Percentiles rank a stretch among this genome's conserved stretches.
Conservation (phyloP, 1,139 yeast species). For the Saccharomycopsis phalli region DNA sequence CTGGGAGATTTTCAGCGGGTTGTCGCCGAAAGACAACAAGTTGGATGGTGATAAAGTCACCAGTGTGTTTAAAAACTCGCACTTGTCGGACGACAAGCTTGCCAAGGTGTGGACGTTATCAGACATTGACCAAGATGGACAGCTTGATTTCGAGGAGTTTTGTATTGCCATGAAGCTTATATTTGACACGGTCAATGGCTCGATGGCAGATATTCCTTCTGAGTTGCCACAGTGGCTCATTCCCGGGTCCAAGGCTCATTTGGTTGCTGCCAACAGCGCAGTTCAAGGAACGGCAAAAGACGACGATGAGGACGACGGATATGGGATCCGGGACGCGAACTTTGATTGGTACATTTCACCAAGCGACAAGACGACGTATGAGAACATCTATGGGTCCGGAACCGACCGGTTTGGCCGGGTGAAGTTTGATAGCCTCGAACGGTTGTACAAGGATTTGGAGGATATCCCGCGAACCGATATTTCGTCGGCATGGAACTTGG, state of each 20-base stretch:
- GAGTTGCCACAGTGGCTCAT: constrained; percentile 84
- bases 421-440: constrained; percentile 60
- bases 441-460: constrained; percentile 56
- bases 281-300: constrained; percentile 23
- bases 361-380: constrained; percentile 69
- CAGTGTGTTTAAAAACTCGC: constrained; percentile 81
- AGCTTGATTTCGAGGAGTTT: constrained; percentile 91
- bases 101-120: constrained; percentile 85
- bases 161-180: constrained; percentile 94
- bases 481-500: constrained; percentile 91
- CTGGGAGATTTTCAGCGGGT: constrained; percentile 94
- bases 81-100: constrained; percentile 65
- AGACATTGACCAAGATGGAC: constrained; percentile 88
- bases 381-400: constrained; percentile 65
- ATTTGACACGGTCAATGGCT: constrained; percentile 82
- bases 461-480: constrained; percentile 74
- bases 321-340: constrained; percentile 28
- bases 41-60: constrained; percentile 80
- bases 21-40: constrained; percentile 70
- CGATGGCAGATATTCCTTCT: constrained; percentile 51
- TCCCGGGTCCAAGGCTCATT: constrained; percentile 79
- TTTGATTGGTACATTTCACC: constrained; percentile 98
- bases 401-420: constrained; percentile 80
- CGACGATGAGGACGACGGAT: constrained; percentile 25
- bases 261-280: constrained; percentile 75